Evolutionary conservation across 2,329 filamentous ascomycete genomes (phyloP).

Genomic region (Neofusicoccum laricinum): DNA sequence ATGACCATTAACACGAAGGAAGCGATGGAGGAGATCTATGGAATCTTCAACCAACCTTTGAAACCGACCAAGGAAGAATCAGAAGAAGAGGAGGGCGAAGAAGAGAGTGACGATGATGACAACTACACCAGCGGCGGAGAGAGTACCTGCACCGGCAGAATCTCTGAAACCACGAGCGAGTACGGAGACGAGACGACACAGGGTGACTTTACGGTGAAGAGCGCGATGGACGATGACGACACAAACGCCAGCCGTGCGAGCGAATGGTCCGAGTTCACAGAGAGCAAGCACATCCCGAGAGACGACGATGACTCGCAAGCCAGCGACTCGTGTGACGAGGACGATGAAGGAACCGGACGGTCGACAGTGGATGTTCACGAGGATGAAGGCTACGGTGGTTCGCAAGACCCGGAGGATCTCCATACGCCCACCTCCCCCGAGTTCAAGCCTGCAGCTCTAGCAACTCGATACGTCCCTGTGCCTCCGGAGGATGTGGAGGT

Average conservation of each 20-base stretch:
- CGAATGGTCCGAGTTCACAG: slow-evolving; percentile 87
- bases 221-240: slow-evolving; percentile 19
- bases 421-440: slow-evolving; percentile 44
- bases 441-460: slow-evolving; percentile 27
- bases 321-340: slow-evolving; percentile 36
- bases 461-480: slow-evolving; percentile 70
- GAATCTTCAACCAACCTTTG: slow-evolving; percentile 89
- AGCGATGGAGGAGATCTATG: slow-evolving; percentile 95
- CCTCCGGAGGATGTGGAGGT: slow-evolving; percentile 84
- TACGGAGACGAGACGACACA: slow-evolving; percentile 60
- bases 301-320: slow-evolving; percentile 29
- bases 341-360: not conserved
- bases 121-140: slow-evolving; percentile 85
- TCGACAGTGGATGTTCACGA: slow-evolving; percentile 1
- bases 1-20: slow-evolving; percentile 97
- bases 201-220: slow-evolving; percentile 51
- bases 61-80: slow-evolving; percentile 45
- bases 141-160: slow-evolving; percentile 74
- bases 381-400: slow-evolving; percentile 30
- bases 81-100: slow-evolving; percentile 62
- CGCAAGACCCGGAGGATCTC: slow-evolving; percentile 34
- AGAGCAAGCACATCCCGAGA: slow-evolving; percentile 65
- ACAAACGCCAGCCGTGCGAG: slow-evolving; percentile 53
- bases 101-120: slow-evolving; percentile 65
- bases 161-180: slow-evolving; percentile 62